Evolutionary conservation across 2,329 filamentous ascomycete species (phyloP), one percentile per base, ranked within the genome.

Genomic region (Aspergillus versicolor): DNA sequence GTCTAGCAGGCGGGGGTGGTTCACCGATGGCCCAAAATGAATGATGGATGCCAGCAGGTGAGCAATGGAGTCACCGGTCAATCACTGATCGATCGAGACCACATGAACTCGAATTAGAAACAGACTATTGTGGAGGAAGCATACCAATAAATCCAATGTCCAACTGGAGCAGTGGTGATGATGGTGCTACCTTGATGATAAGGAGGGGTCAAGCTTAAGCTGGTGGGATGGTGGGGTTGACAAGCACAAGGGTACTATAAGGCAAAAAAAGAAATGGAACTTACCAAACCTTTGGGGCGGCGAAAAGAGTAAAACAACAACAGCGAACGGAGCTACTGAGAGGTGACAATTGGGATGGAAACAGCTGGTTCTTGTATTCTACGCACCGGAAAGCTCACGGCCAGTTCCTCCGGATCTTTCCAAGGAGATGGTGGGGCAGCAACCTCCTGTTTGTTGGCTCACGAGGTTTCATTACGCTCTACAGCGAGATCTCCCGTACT

Each of bases 1-100:
- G 67, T 68, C 67, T 72, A 69, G 68, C 65, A 67, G 65, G 63
- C 63, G 67, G 65, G 67, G 62, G 61, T 63, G 63, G 61, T 75
- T 75, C 72, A 75, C 72, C 72, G 72, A 75, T 68, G 66, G 67
- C 72, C 72, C 68, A 70, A 74, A 74, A 70, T 62, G 56, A 58
- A 48, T 60, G 61, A 60, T 48, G 60, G 61, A 60, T 48, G 60
- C 41, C 54, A 52, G 56, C 51, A 49, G 44, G 15, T 57, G 34
- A 49, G 55, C 37, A 44, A 57, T 41, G 60, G 57, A 60, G 57
- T 59, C 56, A 56, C 54, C 61, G 61, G 59, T 63, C 61, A 59
- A 63, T 45, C 11, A 44, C 58, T 58, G 55, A 62, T 52, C 46
- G 50, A 42, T 60, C 52, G 40, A 55, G 52, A 47, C 57, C 57